Evolutionary conservation across 805 yeast species (phyloP).

Genomic region (Monosporozyma servazzii): DNA sequence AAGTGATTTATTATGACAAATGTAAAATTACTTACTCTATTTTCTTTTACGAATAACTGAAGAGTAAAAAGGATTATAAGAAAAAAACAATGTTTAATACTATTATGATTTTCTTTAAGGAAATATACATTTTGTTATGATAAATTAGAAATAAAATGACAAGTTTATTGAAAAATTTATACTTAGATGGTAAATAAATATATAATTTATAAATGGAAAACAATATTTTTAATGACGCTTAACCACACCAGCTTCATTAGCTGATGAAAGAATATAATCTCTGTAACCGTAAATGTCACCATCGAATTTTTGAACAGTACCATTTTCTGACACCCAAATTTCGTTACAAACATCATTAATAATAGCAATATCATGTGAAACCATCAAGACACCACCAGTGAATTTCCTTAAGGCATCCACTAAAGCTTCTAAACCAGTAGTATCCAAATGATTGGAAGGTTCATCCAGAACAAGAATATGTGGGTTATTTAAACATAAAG

Average conservation of each 20-base stretch:
- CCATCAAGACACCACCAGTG: conserved; percentile 96
- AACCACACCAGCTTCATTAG: conserved; percentile 86
- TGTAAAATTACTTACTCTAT: no score
- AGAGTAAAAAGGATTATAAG: no score
- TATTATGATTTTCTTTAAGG: no score
- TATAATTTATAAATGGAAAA: background rate
- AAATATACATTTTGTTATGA: no score
- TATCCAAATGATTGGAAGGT: conserved; percentile 97
- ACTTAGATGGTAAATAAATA: background rate
- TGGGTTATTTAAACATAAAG: conserved; percentile 80
- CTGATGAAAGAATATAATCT: conserved; percentile 70
- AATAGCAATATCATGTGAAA: conserved; percentile 91
- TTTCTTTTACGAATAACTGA: no score
- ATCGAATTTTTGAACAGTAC: conserved; percentile 62
- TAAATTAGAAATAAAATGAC: no score
- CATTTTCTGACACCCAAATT: conserved; percentile 91
- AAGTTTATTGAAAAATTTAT: background rate
- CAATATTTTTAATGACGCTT: conserved; percentile 49
- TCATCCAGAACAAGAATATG: conserved; percentile 90
- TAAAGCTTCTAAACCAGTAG: conserved; percentile 93
- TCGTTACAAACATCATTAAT: conserved; percentile 85
- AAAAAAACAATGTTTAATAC: no score
- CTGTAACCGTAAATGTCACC: conserved; percentile 87
- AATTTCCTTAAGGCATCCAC: conserved; percentile 80
- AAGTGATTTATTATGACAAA: no score